Conservation (phyloP, 2,329 filamentous ascomycete species). For the Pseudopithomyces chartarum region DNA sequence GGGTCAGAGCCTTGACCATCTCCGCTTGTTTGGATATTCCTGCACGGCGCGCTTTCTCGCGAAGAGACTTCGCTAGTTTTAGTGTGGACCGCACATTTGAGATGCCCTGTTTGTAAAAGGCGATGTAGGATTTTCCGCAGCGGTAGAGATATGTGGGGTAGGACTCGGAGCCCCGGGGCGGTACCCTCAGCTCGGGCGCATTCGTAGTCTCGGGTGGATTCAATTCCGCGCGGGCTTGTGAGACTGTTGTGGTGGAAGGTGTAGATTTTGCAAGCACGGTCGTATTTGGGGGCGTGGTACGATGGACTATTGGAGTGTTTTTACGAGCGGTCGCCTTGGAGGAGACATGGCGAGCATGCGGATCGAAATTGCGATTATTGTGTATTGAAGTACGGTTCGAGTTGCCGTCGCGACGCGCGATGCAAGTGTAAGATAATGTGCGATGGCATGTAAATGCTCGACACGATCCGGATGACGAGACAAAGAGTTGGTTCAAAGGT, state of each 20-base stretch:
- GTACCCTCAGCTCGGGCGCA: conserved; percentile 70
- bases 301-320: neutral
- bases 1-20: conserved; percentile 50
- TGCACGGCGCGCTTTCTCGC: conserved; percentile 39
- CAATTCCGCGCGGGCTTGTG: conserved; percentile 44
- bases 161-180: conserved; percentile 56
- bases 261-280: conserved; percentile 10
- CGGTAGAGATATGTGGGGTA: conserved; percentile 60
- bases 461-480: conserved; percentile 2
- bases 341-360: conserved; percentile 9
- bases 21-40: neutral
- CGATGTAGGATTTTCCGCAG: conserved; percentile 74
- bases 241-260: conserved; percentile 5
- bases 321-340: conserved; percentile 1
- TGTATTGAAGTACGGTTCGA: neutral
- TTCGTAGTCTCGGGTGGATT: conserved; percentile 78
- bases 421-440: conserved; percentile 4
- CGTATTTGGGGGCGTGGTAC: neutral
- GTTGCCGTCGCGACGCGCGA: conserved; percentile 8
- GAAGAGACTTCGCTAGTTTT: conserved; percentile 50
- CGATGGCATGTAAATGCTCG: conserved; percentile 3
- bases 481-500: conserved; percentile 16
- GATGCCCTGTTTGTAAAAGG: conserved; percentile 87
- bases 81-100: conserved; percentile 74
- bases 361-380: neutral